Base-by-base conservation (phyloP, 495 filamentous ascomycete species). In the Apiosordaria backusii region DNA sequence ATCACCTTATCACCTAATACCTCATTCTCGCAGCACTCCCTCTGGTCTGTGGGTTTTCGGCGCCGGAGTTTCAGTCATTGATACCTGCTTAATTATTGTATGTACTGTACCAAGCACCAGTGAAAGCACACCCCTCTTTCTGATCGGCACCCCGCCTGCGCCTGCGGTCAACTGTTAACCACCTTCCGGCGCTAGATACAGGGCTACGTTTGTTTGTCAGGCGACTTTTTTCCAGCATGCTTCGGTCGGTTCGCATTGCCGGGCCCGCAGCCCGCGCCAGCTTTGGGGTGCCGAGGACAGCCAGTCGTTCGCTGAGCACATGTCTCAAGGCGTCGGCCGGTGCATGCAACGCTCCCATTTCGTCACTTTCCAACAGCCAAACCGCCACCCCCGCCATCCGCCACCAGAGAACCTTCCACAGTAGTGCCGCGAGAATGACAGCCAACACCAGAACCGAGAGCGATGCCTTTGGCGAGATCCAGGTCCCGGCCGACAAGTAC, bases 381-480 rank as follows among this genome's bases (percentile, higher is more conserved):
- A 15, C 58, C 50, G 45, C 57, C 53, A 35, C 21, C 57, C 60
- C 53, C 61, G 21, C 62, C 24, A 53, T 71, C 62, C 64, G 65
- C 54, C 67, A 65, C 52, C 67, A 75, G 50, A 68, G 82, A 78
- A 68, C 73, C 58, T 78, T 86, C 67, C 82, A 85, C 79, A 78
- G 78, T 62, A 80, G 79, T 66, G 61, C 81, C 58, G 62, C 67
- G 66, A 84, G 71, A 73, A 85, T 85, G 83, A 72, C 77, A 57
- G 78, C 77, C 64, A 78, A 71, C 69, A 88, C 86, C 53, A 82
- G 95, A 83, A 91, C 88, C 72, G 95, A 99, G 82, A 92, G 84
- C 74, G 95, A 99, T 86, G 96, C 96, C 76, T 98, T 98, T 80
- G 95, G 95, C 76, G 94, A 97, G 78, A 88, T 99, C 77, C 83